Evolutionary conservation across 768 basidiomycete genomes (phyloP), one percentile per base, ranked within the genome.

Genomic region (Termitomyces sp.): DNA sequence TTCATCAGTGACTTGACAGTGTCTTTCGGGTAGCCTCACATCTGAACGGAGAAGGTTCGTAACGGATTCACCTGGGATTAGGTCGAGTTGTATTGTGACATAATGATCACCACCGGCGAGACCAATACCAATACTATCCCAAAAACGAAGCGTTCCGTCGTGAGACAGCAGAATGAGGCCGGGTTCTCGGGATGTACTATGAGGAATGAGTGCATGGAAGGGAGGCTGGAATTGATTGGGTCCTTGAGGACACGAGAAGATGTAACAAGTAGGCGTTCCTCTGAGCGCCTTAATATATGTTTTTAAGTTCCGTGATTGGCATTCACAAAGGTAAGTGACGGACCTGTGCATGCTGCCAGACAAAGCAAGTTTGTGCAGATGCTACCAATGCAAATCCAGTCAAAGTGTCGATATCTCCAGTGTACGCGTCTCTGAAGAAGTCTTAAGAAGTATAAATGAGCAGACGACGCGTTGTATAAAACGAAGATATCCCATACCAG

Each of bases 111-210:
- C 90, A 12, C 91, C 90, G 2, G 91, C 88, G 13, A 93, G 80
- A 15, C 90, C 90, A 55, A 87, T 89, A 4, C 86, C 86, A 40
- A 95, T 87, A 56, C 85, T 88, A 53, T 94, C 87, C 94, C 94
- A 98, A 66, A 91, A 90, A 35, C 90, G 83, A 52, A 92, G 72
- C 58, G 84, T 75, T 4, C 94, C 94, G 0, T 78, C 71, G 6
- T 80, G 72, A 7, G 88, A 88, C 47, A 91, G 72, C 49, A 95
- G 79, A 40, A 97, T 83, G 36, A 96, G 81, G 23, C 94, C 94
- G 3, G 94, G 94, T 71, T 98, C 94, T 39, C 89, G 82, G 12
- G 82, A 77, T 4, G 77, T 57, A 12, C 80, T 80, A 62, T 81
- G 81, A 15, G 90, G 88, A 20, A 91, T 81, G 15, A 93, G 79